phyloP scores from a whole-genome alignment of 164 flowering plant species.

The Magnolia sinica region DNA sequence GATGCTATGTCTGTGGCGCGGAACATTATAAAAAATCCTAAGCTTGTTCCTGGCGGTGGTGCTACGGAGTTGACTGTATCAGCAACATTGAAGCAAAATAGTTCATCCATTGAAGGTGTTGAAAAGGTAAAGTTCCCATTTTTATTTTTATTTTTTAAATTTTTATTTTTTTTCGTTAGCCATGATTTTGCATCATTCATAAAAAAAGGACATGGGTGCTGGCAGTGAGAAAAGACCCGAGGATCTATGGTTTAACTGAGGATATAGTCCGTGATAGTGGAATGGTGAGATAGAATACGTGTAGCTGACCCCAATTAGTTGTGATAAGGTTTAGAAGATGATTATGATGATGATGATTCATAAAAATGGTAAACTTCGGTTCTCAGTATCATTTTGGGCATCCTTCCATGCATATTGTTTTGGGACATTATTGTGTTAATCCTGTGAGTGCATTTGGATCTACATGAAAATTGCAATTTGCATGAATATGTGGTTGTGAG shows the following conservation, averaged over 20 bases:
- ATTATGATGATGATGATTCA: too few species aligned
- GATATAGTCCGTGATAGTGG: too few species aligned
- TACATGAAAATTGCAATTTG: not conserved
- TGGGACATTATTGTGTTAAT: too few species aligned
- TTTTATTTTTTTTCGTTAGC: too few species aligned
- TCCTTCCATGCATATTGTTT: not conserved
- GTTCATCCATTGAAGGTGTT: conserved; percentile 85
- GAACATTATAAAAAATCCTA: conserved; percentile 88
- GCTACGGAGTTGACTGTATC: conserved; percentile 95
- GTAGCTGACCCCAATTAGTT: too few species aligned
- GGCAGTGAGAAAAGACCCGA: too few species aligned
- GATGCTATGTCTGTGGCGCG: conserved; percentile 97
- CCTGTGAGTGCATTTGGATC: not conserved
- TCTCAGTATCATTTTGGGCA: not conserved
- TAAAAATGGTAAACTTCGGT: not conserved
- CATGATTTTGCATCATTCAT: too few species aligned
- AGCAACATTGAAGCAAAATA: conserved; percentile 90
- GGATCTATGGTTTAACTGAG: too few species aligned
- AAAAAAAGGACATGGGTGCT: too few species aligned
- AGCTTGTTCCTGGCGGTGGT: conserved; percentile 97
- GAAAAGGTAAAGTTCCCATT: conserved; percentile 58
- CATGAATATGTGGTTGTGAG: not conserved
- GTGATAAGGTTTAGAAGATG: too few species aligned
- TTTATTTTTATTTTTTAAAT: too few species aligned
- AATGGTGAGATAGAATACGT: too few species aligned